Evolutionary conservation across 1,139 yeast species (phyloP).

Genomic region (Pichia sp.): DNA sequence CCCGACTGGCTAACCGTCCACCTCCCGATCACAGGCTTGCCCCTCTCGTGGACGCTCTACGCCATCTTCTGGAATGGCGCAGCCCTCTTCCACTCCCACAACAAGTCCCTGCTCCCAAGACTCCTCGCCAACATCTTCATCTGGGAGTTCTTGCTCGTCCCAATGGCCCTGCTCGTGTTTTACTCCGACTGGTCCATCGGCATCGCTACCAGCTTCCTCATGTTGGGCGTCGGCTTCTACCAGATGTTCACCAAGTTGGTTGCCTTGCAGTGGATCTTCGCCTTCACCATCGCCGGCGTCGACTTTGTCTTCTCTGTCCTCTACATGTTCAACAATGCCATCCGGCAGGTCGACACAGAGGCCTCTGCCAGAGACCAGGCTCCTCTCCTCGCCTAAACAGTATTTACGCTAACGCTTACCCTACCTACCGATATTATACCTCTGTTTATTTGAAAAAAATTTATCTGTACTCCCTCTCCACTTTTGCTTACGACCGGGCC

Average conservation of each 20-base stretch:
- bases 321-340: conserved; percentile 37
- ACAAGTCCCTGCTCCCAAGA: conserved; percentile 51
- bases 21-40: conserved; percentile 62
- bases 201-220: conserved; percentile 51
- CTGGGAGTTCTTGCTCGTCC: conserved; percentile 74
- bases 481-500: conserved; percentile 40
- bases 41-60: conserved; percentile 69
- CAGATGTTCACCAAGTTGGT: conserved; percentile 64
- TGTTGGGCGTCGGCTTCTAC: conserved; percentile 64
- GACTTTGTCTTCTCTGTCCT: conserved; percentile 48
- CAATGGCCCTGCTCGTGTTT: conserved; percentile 51
- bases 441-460: too few species aligned
- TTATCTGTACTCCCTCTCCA: too few species aligned
- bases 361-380: conserved; percentile 28
- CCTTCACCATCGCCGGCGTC: conserved; percentile 56
- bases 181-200: conserved; percentile 75
- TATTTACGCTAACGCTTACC: not conserved
- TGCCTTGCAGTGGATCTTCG: conserved; percentile 85
- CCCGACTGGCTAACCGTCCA: conserved; percentile 56
- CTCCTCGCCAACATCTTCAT: conserved; percentile 66
- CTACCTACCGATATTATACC: too few species aligned
- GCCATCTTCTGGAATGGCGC: conserved; percentile 85
- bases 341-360: conserved; percentile 18
- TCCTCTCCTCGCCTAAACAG: conserved; percentile 26
- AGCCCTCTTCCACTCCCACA: conserved; percentile 54